Conservation (phyloP, 2,329 filamentous ascomycete genomes). For the Diaporthe batatas region DNA sequence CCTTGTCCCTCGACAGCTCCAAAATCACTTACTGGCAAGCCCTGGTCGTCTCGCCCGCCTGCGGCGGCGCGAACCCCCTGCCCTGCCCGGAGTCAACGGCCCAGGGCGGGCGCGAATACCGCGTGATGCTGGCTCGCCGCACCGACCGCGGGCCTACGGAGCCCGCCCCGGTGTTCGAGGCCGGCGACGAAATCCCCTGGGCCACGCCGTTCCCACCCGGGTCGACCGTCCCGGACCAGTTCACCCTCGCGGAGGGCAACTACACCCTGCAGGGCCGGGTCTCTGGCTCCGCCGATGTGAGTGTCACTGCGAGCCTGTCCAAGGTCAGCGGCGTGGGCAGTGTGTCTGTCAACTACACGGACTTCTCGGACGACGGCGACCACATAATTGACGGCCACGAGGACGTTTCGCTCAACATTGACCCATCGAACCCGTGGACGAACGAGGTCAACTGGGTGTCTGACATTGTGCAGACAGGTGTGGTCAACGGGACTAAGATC, state of each 20-base stretch:
- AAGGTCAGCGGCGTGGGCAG: neutral
- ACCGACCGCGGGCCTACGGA: conserved; percentile 48
- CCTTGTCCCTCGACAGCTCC: conserved; percentile 57
- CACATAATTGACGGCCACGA: neutral
- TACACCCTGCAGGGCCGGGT: neutral
- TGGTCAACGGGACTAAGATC: conserved; percentile 10
- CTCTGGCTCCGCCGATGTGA: neutral
- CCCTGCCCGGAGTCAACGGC: conserved; percentile 55
- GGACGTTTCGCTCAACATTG: neutral
- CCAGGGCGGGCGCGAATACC: conserved; percentile 53
- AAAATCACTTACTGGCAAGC: conserved; percentile 58
- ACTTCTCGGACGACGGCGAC: conserved; percentile 9
- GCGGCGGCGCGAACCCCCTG: conserved; percentile 58
- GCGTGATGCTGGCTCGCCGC: conserved; percentile 58
- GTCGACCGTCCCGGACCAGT: neutral
- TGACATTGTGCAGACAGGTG: neutral
- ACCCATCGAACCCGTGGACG: neutral
- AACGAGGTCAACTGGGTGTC: conserved; percentile 9
- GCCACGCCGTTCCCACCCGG: conserved; percentile 37
- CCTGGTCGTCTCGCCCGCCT: conserved; percentile 54
- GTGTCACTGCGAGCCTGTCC: too few species aligned
- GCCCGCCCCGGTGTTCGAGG: conserved; percentile 43
- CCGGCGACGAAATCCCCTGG: conserved; percentile 51
- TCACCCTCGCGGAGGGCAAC: neutral
- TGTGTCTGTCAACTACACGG: conserved; percentile 2